phyloP scores from a whole-genome alignment of 345 rosid species.

The Cardamine chenopodiifolia region DNA sequence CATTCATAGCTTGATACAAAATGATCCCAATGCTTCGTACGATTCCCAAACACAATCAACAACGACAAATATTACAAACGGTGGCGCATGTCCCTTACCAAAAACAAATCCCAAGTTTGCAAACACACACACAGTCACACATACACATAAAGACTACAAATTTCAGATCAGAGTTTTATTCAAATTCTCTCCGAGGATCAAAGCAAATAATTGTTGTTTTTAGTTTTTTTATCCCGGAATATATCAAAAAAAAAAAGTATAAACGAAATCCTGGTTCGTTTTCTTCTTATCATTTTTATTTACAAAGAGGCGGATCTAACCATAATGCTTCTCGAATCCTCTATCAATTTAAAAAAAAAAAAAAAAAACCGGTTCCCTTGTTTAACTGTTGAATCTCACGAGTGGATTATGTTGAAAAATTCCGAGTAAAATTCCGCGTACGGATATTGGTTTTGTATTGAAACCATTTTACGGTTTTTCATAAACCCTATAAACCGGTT shows the following conservation, averaged over 20 bases:
- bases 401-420: not conserved
- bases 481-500: conserved; percentile 45
- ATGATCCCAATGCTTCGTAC: not conserved
- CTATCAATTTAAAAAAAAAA: not conserved
- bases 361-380: not conserved
- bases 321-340: conserved; percentile 12
- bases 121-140: conserved; percentile 28
- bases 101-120: conserved; percentile 24
- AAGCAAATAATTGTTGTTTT: conserved; percentile 13
- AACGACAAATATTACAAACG: conserved; percentile 11
- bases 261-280: not conserved
- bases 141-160: not conserved
- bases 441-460: not conserved
- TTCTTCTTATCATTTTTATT: conserved; percentile 13
- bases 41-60: not conserved
- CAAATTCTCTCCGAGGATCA: conserved; percentile 11
- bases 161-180: not conserved
- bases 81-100: conserved; percentile 23
- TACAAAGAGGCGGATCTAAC: conserved; percentile 24
- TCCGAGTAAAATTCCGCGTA: conserved; percentile 14
- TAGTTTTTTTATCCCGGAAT: not conserved
- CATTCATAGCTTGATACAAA: not conserved
- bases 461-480: conserved; percentile 11
- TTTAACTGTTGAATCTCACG: conserved; percentile 13
- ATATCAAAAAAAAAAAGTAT: not conserved